A percentile compares a stretch with the other conserved stretches of the same genome.
Evolutionary conservation across 1,139 yeast genomes (phyloP).

Genomic region (Candida sanyaensis): DNA sequence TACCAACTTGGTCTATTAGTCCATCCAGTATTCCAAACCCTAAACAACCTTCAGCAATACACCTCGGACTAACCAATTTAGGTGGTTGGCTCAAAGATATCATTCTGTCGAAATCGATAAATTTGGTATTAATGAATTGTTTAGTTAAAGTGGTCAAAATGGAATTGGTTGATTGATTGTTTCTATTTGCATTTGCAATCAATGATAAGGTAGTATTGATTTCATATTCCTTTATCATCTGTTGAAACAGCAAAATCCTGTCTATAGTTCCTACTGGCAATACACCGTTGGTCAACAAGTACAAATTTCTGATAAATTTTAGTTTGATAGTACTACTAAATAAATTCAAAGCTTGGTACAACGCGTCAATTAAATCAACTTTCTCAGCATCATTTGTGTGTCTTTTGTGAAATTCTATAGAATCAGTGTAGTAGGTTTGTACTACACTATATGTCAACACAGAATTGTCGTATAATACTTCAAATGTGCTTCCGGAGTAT

Average conservation of each 20-base stretch:
- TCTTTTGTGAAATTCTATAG: conserved; percentile 11
- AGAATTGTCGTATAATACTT: conserved; percentile 24
- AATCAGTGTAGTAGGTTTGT: conserved; percentile 13
- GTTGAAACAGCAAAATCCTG: not conserved
- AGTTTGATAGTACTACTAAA: conserved; percentile 22
- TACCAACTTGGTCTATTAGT: conserved; percentile 12
- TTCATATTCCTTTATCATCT: conserved; percentile 1
- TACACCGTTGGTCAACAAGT: conserved; percentile 46
- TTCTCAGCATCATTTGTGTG: conserved; percentile 5
- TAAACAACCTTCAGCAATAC: conserved; percentile 37
- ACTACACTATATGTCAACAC: conserved; percentile 26
- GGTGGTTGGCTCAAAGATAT: conserved; percentile 24
- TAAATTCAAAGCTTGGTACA: conserved; percentile 30
- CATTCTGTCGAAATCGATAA: conserved; percentile 15
- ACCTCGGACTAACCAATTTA: conserved; percentile 39
- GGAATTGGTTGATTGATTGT: conserved; percentile 11
- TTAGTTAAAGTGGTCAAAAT: conserved; percentile 19
- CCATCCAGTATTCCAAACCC: conserved; percentile 32
- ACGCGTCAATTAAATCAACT: conserved; percentile 27
- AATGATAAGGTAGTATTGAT: conserved; percentile 31
- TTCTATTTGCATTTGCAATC: conserved; percentile 23
- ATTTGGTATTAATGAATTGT: conserved; percentile 11
- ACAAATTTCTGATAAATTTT: conserved; percentile 39
- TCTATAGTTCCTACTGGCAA: not conserved
- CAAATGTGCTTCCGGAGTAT: conserved; percentile 14